Conservation (phyloP, 805 yeast genomes). For the Maudiozyma bulderi region DNA sequence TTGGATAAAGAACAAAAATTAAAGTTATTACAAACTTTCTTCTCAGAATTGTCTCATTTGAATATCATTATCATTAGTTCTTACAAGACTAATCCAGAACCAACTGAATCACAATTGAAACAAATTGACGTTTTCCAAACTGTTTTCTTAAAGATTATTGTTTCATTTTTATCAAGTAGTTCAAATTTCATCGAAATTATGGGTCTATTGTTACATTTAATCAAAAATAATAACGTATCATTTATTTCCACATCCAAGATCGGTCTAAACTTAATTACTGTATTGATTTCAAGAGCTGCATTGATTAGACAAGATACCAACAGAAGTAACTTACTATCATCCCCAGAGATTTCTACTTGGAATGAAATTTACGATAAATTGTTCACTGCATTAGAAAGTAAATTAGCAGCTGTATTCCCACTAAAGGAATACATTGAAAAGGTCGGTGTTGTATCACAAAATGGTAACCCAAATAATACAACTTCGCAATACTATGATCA, state of each 20-base stretch:
- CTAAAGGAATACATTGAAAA: constrained; percentile 36
- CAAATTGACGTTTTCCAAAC: constrained; percentile 70
- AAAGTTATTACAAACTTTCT: constrained; percentile 65
- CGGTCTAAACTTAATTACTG: constrained; percentile 80
- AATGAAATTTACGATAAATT: constrained; percentile 69
- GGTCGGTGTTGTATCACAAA: constrained; percentile 5
- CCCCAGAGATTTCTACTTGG: constrained; percentile 48
- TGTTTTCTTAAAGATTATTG: constrained; percentile 74
- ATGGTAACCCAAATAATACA: constrained; percentile 7
- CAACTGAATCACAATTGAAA: constrained; percentile 41
- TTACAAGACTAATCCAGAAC: constrained; percentile 55
- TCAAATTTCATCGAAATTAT: constrained; percentile 72
- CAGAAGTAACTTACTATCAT: constrained; percentile 30
- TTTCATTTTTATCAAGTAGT: constrained; percentile 67
- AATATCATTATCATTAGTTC: constrained; percentile 73
- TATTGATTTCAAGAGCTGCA: constrained; percentile 87
- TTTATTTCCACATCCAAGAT: constrained; percentile 49
- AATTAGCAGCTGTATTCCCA: constrained; percentile 74
- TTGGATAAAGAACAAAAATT: constrained; percentile 66
- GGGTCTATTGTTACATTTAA: constrained; percentile 59
- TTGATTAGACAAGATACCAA: constrained; percentile 75
- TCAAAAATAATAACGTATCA: constrained; percentile 61
- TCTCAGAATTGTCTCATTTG: constrained; percentile 70
- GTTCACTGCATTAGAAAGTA: constrained; percentile 70
- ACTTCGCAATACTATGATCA: constrained; percentile 43